Percentiles rank a stretch among this genome's conserved stretches.
These are phyloP conservation scores for Termitomyces heimii DNA, from an alignment of 768 basidiomycete species.

Conservation along the genomic window DNA sequence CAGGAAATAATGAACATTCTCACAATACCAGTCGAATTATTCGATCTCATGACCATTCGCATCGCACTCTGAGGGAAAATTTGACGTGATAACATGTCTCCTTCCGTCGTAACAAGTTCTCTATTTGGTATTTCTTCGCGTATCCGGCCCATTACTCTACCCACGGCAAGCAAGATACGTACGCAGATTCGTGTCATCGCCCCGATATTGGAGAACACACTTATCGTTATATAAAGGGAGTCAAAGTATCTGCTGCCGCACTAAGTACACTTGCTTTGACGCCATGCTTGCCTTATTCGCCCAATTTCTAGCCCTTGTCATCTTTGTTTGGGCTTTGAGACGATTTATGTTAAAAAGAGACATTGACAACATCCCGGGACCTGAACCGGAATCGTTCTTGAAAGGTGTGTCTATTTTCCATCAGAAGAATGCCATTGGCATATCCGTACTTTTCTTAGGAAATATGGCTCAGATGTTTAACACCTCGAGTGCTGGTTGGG, in stretches of 20 bases:
- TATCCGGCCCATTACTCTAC: neutral
- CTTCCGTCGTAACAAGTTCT: neutral
- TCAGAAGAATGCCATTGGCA: neutral
- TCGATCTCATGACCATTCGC: neutral
- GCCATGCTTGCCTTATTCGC: neutral
- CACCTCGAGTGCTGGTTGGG: neutral
- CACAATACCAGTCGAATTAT: neutral
- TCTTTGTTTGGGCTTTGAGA: neutral
- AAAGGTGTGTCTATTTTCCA: neutral
- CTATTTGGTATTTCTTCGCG: neutral
- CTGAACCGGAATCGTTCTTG: neutral
- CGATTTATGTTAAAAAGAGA: neutral
- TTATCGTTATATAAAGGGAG: neutral
- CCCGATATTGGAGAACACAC: neutral
- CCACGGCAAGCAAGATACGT: neutral
- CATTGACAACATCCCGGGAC: neutral
- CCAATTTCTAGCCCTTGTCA: neutral
- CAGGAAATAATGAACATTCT: neutral
- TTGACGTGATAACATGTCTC: neutral
- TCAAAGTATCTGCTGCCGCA: neutral
- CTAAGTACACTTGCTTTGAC: neutral
- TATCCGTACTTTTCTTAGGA: neutral
- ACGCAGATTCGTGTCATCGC: conserved; percentile 1
- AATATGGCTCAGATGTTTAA: neutral
- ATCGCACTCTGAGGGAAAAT: too few species aligned